phyloP scores from a whole-genome alignment of 345 rosid genomes.

The Luvunga scandens region DNA sequence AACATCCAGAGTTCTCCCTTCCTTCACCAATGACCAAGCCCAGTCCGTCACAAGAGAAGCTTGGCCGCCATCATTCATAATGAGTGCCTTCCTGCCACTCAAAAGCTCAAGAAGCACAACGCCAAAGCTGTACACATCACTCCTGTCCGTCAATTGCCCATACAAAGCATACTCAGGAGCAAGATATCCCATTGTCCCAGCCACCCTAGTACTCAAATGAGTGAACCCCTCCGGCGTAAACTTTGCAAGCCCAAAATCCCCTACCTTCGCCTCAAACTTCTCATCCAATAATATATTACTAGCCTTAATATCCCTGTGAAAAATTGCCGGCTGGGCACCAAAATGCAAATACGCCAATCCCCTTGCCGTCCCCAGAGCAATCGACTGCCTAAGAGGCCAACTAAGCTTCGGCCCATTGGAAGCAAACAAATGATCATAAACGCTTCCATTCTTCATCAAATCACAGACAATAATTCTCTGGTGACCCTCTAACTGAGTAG shows the following conservation, averaged over 20 bases:
- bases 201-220: slow-evolving; percentile 88
- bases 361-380: slow-evolving; percentile 80
- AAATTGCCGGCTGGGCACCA: slow-evolving; percentile 76
- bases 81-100: slow-evolving; percentile 77
- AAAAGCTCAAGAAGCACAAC: slow-evolving; percentile 87
- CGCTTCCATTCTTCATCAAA: slow-evolving; percentile 75
- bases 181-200: slow-evolving; percentile 90
- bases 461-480: slow-evolving; percentile 95
- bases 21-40: slow-evolving; percentile 86
- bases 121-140: slow-evolving; percentile 92
- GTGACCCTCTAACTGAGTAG: slow-evolving; percentile 78
- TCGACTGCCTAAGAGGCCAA: slow-evolving; percentile 81
- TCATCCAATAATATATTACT: neutral
- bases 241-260: slow-evolving; percentile 49
- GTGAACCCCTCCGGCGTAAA: slow-evolving; percentile 75
- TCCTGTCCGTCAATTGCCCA: slow-evolving; percentile 82
- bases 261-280: neutral
- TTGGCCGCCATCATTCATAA: slow-evolving; percentile 46
- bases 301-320: slow-evolving; percentile 35
- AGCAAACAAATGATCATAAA: slow-evolving; percentile 77
- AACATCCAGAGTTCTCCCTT: slow-evolving; percentile 56
- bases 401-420: slow-evolving; percentile 44
- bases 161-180: slow-evolving; percentile 95
- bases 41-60: slow-evolving; percentile 75
- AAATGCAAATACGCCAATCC: slow-evolving; percentile 85